phyloP scores from a whole-genome alignment of 2,329 filamentous ascomycete genomes.

The Pseudocercospora vitis region DNA sequence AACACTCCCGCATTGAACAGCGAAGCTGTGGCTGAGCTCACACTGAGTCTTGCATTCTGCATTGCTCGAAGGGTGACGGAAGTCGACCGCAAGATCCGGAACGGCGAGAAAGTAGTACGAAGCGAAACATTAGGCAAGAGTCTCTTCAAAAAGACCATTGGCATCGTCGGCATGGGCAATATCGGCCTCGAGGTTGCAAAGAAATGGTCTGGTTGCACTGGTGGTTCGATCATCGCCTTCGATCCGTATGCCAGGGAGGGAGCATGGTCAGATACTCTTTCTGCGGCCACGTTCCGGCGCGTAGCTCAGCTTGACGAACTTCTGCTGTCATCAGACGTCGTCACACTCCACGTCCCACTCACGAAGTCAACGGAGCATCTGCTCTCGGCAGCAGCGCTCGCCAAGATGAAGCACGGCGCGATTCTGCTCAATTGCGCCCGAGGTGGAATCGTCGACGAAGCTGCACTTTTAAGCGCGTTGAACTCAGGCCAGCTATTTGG shows the following conservation, averaged over 20 bases:
- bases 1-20: constrained; percentile 51
- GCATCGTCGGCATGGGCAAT: neutral
- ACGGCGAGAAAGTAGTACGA: constrained; percentile 30
- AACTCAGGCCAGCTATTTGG: constrained; percentile 33
- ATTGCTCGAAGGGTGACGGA: constrained; percentile 37
- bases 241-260: constrained; percentile 37
- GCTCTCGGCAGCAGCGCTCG: constrained; percentile 34
- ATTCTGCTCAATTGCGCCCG: constrained; percentile 40
- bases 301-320: constrained; percentile 37
- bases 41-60: constrained; percentile 36
- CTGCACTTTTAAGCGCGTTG: constrained; percentile 33
- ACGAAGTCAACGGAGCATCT: constrained; percentile 34
- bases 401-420: constrained; percentile 33
- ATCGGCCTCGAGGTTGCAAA: constrained; percentile 7
- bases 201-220: constrained; percentile 40
- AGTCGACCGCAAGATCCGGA: constrained; percentile 31
- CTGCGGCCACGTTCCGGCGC: constrained; percentile 23
- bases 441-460: constrained; percentile 39
- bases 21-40: constrained; percentile 41
- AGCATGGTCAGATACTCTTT: constrained; percentile 27
- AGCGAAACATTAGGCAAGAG: constrained; percentile 35
- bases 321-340: constrained; percentile 37
- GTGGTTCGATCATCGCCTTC: constrained; percentile 37
- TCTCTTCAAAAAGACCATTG: constrained; percentile 37
- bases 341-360: constrained; percentile 40